Base-by-base conservation (phyloP, 2,329 filamentous ascomycete species). In the Lecanicillium sp. region DNA sequence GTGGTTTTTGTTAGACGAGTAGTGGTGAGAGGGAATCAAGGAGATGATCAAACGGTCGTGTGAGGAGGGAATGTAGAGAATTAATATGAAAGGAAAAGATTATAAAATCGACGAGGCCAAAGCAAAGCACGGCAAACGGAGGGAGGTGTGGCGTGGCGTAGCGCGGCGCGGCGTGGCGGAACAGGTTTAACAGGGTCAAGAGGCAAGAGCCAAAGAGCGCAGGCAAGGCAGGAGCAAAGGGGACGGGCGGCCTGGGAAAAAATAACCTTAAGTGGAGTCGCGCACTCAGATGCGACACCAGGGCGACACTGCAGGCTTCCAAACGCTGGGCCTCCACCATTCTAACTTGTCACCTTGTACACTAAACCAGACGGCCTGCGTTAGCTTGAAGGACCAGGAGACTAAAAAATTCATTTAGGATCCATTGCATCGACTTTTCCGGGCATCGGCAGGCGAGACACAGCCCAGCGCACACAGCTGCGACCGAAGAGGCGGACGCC, bases 251-350 rank as follows among this genome's bases (percentile, higher is more conserved):
- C n/a, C 29, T 21, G 35, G 35, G 6, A 36, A 48, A 41, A 48
- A 48, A 41, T 48, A 48, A 48, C 36, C 44, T 48, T 48, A 33
- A 48, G 44, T 48, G 44, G 44, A 41, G 38, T 37, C 37, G 37
- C 44, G 3, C 17, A 20, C 11, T 19, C 14, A 26, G 44, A 48
- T 48, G 44, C 37, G 44, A 48, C 44, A 48, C 37, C 35, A 38
- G 24, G 17, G 42, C 42, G 17, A 44, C 30, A 27, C 42, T 11
- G 32, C 41, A 35, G 26, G n/a, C n/a, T n/a, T n/a, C n/a, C n/a
- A n/a, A n/a, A n/a, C n/a, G n/a, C n/a, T n/a, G n/a, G n/a, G n/a
- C n/a, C n/a, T n/a, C n/a, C n/a, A n/a, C n/a, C n/a, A n/a, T n/a
- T n/a, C n/a, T n/a, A n/a, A n/a, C n/a, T n/a, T n/a, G n/a, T n/a